Base-by-base conservation (phyloP, 768 basidiomycete species). In the Pluteus cervinus region DNA sequence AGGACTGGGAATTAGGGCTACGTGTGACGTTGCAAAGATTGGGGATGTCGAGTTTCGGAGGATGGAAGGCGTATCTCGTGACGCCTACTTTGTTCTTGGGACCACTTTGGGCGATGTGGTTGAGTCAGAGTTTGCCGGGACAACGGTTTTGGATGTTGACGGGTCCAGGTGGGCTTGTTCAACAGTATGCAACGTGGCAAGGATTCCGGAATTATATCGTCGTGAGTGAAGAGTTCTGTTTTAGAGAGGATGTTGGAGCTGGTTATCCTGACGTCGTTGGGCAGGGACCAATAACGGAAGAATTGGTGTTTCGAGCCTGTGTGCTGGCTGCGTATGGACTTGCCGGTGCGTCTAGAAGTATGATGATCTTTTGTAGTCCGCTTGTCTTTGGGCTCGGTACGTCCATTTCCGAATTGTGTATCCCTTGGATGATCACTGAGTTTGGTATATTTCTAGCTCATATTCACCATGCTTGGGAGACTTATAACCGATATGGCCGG, bases 251-350 rank as follows among this genome's bases (percentile, higher is more conserved):
- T n/a, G n/a, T n/a, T n/a, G n/a, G n/a, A n/a, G n/a, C n/a, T n/a
- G n/a, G n/a, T n/a, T n/a, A n/a, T n/a, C 42, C 36, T 68, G 23
- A 66, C 65, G 11, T 15, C 32, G 15, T 28, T 21, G 30, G 24
- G 33, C 42, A 92, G 90, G 92, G 74, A 3, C 94, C 94, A 0
- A 58, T 92, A 23, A 93, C 93, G 0, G 94, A 99, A 62, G 94
- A 98, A 58, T 41, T 96, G 17, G 86, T 89, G 6, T 98, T 96
- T 55, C 69, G 96, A 18, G 79, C 86, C 1, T 92, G 89, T 54
- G 72, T 94, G 20, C 65, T 96, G 14, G 65, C 81, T 2, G 69
- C 80, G 6, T 85, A 87, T 47, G 68, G 79, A 39, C 69, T 94
- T 35, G 73, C 81, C 0, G 77, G 76, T 12, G 66, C 69, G 2